Conservation (phyloP, 2,329 filamentous ascomycete genomes). For the Chaetoscypha palmicola region DNA sequence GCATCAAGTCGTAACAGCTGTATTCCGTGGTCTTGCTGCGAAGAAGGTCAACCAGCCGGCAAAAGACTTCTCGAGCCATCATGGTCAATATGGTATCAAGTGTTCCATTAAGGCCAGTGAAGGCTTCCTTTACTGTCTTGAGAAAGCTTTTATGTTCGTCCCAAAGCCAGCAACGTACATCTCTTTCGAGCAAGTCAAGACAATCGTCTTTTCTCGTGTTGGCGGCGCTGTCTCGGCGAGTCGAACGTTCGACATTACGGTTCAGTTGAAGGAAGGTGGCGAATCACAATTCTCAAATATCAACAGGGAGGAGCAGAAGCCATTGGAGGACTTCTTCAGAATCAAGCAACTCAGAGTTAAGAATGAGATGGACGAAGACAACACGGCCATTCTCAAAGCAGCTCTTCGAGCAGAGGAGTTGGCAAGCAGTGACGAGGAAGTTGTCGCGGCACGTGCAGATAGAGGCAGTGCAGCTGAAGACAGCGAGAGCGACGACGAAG, state of each 20-base stretch:
- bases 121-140: conserved; percentile 91
- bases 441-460: conserved; percentile 62
- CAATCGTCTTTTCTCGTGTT: conserved; percentile 91
- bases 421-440: conserved; percentile 66
- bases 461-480: conserved; percentile 94
- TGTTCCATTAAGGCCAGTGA: conserved; percentile 99
- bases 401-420: conserved; percentile 79
- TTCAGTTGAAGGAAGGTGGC: conserved; percentile 79
- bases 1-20: conserved; percentile 87
- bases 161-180: conserved; percentile 98
- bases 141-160: conserved; percentile 98
- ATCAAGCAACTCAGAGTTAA: conserved; percentile 90
- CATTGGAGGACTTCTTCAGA: conserved; percentile 96
- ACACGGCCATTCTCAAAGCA: conserved; percentile 64
- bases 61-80: conserved; percentile 90
- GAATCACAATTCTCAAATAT: conserved; percentile 99
- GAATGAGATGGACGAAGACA: conserved; percentile 96
- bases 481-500: conserved; percentile 89
- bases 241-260: conserved; percentile 94
- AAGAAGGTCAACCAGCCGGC: conserved; percentile 94
- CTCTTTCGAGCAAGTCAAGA: conserved; percentile 84
- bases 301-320: conserved; percentile 94
- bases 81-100: conserved; percentile 91
- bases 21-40: conserved; percentile 88
- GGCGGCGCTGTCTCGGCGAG: conserved; percentile 89